Evolutionary conservation across 202 grass and related monocot genomes (phyloP), one percentile per base, ranked within the genome.

Genomic region (Setaria viridis): DNA sequence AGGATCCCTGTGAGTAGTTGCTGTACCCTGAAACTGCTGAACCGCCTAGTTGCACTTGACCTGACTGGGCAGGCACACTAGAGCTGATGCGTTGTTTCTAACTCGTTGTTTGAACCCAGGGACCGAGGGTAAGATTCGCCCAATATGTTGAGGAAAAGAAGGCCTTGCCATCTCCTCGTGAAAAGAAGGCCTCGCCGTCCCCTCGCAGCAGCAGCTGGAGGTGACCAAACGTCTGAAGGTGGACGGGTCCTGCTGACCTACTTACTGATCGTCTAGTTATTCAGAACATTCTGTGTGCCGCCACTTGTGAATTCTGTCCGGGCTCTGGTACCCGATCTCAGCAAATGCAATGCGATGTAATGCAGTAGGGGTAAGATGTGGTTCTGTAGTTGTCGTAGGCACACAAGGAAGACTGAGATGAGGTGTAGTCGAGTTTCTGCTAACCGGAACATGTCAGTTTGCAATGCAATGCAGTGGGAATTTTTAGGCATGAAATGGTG

Each of bases 1-100:
- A 91, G 76, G 74, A 87, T 86, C 37, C 91, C 91, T 16, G 96
- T 99, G 74, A 91, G 83, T 62, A 77, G n/a, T 45, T 72, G 45
- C 4, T 63, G 19, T 85, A 33, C 53, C 72, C 42, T 80, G 55
- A 50, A 73, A 73, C 25, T 6, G 7, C 11, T 25, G 42, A 73
- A 90, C 35, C 11, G 4, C n/a, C 49, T 53, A 5, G 33, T 43
- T 67, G 16, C 9, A 30, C 12, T 47, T 59, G 66, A 56, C n/a
- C 66, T 85, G 51, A 76, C 20, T 0, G 12, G 25, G 2, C 62
- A 67, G 37, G 68, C 70, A 54, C 72, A 81, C 6, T 15, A 39
- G 16, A 79, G 35, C 20, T 60, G 16, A 37, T 43, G 20, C 14
- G n/a, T 34, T 9, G 37, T 43, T 14, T 29, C 13, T 68, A 33